These are phyloP conservation scores for Ustilago crameri DNA, from an alignment of 1,284 basidiomycete species.

Conservation along the genomic window DNA sequence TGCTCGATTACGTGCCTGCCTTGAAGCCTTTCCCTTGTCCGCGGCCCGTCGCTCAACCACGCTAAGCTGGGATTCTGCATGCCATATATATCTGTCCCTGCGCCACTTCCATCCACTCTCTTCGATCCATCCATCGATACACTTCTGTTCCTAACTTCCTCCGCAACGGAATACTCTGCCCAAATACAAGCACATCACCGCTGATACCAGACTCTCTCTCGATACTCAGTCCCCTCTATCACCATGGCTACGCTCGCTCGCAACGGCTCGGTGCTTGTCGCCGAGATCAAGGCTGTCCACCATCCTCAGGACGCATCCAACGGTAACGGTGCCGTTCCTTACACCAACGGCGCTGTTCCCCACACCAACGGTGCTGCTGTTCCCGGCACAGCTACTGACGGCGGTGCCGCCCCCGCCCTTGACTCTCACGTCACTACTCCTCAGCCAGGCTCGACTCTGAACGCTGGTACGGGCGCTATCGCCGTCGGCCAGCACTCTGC, in stretches of 20 bases:
- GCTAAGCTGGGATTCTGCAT: neutral
- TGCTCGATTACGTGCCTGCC: slow-evolving; percentile 6
- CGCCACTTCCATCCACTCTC: slow-evolving; percentile 2
- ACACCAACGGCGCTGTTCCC: slow-evolving; percentile 7
- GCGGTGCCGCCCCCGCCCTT: slow-evolving; percentile 31
- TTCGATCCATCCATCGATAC: neutral
- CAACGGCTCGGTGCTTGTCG: slow-evolving; percentile 48
- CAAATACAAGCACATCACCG: neutral
- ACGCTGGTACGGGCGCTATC: slow-evolving; percentile 34
- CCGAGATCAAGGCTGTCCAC: slow-evolving; percentile 51
- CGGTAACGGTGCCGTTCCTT: slow-evolving; percentile 9
- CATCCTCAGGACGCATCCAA: slow-evolving; percentile 7
- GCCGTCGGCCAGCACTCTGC: slow-evolving; percentile 21
- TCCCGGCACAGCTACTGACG: slow-evolving; percentile 28
- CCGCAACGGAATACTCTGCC: neutral
- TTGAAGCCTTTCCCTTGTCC: neutral
- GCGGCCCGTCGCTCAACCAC: neutral
- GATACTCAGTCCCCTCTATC: slow-evolving; percentile 11
- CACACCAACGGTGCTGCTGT: slow-evolving; percentile 10
- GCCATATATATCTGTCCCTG: neutral
- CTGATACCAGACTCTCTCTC: neutral
- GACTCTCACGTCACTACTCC: slow-evolving; percentile 37
- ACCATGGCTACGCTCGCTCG: slow-evolving; percentile 47
- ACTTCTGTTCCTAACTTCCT: neutral
- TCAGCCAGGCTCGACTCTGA: slow-evolving; percentile 18